Base-by-base conservation (phyloP, 2,329 filamentous ascomycete genomes). In the Penicillium sp. region DNA sequence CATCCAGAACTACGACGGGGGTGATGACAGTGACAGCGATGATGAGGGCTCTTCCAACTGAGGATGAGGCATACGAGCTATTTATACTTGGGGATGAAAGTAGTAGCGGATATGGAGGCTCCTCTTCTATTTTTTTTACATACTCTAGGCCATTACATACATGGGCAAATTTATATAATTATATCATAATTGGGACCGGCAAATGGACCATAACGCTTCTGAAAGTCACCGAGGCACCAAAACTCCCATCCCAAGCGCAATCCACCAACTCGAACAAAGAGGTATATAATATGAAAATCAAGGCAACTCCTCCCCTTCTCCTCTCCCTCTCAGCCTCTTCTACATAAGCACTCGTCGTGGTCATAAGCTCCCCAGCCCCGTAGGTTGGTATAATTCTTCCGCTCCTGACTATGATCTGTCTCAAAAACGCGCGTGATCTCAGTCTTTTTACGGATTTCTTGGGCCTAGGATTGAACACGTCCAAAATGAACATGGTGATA, bases 401-500 rank as follows among this genome's bases (percentile, higher is more conserved):
- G 48, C 48, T 58, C 56, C 35, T 58, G 56, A 13, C 56, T 52
- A 8, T 44, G 38, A 51, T 41, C 31, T 7, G 48, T 23, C 48
- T 58, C 56, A 31, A 58, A 52, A 4, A 46, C 23, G n/a, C 56
- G 26, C 7, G 38, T 58, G 15, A 52, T 58, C 6, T 58, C 56
- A 7, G 56, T 58, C 13, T 52, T 15, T n/a, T 58, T 58, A 19
- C 46, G 48, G 19, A 58, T 58, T 5, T 48, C 48, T 19, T 7
- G 35, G 35, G 35, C 21, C 17, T 45, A 47, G 13, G 48, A 17
- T 30, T 31, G 7, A 64, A 19, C 30, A 70, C 44, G 26, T 70
- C 64, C 7, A 62, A 48, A 11, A 63, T n/a, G 17, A 70, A 65
- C 62, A 66, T 70, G 17, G 66, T 44, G n/a, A 70, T 54, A 3